A percentile compares a stretch with the other conserved stretches of the same genome.
phyloP scores from a whole-genome alignment of 176 grass and related monocot species.

The Aegilops tauschii region DNA sequence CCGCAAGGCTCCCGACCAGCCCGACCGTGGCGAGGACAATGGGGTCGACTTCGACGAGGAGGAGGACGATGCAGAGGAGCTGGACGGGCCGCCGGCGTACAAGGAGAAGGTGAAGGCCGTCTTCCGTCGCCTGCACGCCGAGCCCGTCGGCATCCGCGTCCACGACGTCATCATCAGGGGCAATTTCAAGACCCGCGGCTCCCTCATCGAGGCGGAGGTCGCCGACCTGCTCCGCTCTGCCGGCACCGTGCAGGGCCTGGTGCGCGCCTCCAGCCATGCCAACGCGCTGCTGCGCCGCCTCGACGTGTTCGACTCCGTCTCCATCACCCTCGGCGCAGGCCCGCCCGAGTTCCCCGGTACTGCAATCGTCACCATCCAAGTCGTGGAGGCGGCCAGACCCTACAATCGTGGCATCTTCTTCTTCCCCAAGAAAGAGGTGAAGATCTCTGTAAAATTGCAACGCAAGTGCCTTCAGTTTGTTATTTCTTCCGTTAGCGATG shows the following conservation, averaged over 20 bases:
- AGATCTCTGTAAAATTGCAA: background rate
- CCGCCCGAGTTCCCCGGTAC: slow-evolving; percentile 65
- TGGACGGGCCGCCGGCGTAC: slow-evolving; percentile 29
- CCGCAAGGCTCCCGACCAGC: background rate
- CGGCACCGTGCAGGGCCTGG: slow-evolving; percentile 41
- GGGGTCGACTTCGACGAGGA: slow-evolving; percentile 31
- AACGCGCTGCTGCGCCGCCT: slow-evolving; percentile 43
- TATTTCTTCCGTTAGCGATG: background rate
- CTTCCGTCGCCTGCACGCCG: slow-evolving; percentile 34
- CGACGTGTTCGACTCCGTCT: slow-evolving; percentile 63
- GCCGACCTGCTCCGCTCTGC: slow-evolving; percentile 46
- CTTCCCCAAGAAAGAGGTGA: slow-evolving; percentile 67
- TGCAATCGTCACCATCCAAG: slow-evolving; percentile 55
- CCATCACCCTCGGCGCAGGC: slow-evolving; percentile 57
- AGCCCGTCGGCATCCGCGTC: slow-evolving; percentile 49
- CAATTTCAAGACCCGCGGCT: slow-evolving; percentile 61
- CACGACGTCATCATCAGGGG: slow-evolving; percentile 64
- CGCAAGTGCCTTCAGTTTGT: background rate
- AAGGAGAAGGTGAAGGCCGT: slow-evolving; percentile 32
- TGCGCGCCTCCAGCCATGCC: slow-evolving; percentile 39
- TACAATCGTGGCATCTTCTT: slow-evolving; percentile 35
- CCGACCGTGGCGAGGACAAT: slow-evolving; percentile 23
- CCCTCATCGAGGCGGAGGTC: slow-evolving; percentile 76
- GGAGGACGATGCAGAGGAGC: slow-evolving; percentile 41
- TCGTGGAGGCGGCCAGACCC: slow-evolving; percentile 59